Evolutionary conservation across 1,284 basidiomycete genomes (phyloP), one percentile per base, ranked within the genome.

Genomic region (Leccinum pachyderme): DNA sequence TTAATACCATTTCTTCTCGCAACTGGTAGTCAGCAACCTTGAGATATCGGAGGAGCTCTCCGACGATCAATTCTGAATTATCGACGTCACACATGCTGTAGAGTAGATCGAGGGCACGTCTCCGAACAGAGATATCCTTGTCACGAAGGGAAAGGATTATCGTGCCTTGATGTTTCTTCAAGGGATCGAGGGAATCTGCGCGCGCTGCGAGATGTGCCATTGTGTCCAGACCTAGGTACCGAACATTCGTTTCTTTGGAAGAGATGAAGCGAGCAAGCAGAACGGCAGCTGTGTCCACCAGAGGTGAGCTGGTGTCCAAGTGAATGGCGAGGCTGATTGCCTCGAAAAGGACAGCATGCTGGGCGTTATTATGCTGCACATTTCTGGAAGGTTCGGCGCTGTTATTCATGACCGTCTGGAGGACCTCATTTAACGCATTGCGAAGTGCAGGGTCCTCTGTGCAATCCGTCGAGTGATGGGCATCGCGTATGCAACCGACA

Each of bases 51-150:
- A 99, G 77, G 28, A 99, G 81, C 73, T 99, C 95, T 52, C 90
- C 93, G 28, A 99, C 97, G 62, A 99, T 95, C 54, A 91, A 77
- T 69, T 95, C 95, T 13, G 95, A 93, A 74, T 98, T 99, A 64
- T 92, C 89, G 15, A 89, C 82, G 70, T 99, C 97, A 74, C 97
- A 99, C 96, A 99, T 98, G 73, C 94, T 97, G 75, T 98, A 99
- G 12, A 99, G 80, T 49, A 99, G 79, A 74, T 99, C 97, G 49
- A 99, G 80, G 1, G 95, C 97, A 55, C 97, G 82, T 53, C 97
- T 80, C 39, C 97, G 87, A 46, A 99, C 95, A 31, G 93, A 96
- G 56, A 99, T 98, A 72, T 99, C 97, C 67, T 95, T 93, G 76
- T 99, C 97, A 43, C 95, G 87, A 25, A 99, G 80, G 11, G 93